Conservation (phyloP, 495 filamentous ascomycete species). For the Hypoxylon crocopeplum region DNA sequence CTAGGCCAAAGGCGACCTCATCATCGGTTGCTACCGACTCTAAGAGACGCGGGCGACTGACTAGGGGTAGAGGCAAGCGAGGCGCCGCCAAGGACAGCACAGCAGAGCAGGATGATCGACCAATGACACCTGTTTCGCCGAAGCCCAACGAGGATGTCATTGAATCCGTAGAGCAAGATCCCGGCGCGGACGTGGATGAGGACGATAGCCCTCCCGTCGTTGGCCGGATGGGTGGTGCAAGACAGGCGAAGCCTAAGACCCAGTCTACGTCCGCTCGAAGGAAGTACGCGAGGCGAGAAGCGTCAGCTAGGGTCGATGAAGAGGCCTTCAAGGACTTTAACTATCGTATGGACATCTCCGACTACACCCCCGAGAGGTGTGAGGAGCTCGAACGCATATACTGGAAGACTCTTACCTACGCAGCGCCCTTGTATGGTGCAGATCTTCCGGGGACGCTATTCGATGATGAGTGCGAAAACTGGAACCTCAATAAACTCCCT, state of each 20-base stretch:
- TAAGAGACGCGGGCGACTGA: constrained; percentile 49
- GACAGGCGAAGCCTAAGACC: constrained; percentile 56
- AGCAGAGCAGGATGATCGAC: constrained; percentile 50
- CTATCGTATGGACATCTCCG: constrained; percentile 82
- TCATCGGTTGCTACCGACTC: constrained; percentile 33
- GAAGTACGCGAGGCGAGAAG: constrained; percentile 80
- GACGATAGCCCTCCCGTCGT: constrained; percentile 48
- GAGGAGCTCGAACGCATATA: constrained; percentile 92
- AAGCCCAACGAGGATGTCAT: constrained; percentile 50
- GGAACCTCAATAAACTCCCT: constrained; percentile 94
- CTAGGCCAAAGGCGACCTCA: constrained; percentile 45
- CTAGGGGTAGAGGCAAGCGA: constrained; percentile 39
- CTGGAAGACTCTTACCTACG: constrained; percentile 95
- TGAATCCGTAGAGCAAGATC: constrained; percentile 55
- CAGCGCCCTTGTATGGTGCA: constrained; percentile 92
- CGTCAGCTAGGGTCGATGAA: constrained; percentile 78
- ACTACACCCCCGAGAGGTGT: constrained; percentile 89
- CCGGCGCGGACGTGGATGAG: constrained; percentile 55
- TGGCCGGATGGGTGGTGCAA: constrained; percentile 49
- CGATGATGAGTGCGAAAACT: constrained; percentile 79
- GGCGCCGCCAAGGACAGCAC: constrained; percentile 39
- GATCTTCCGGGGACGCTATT: constrained; percentile 98
- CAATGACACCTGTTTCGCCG: constrained; percentile 63
- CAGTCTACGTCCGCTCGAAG: constrained; percentile 69
- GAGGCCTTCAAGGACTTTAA: constrained; percentile 86